These are phyloP conservation scores for Eucalyptus regnans DNA, from an alignment of 345 rosid genomes.

Conservation along the genomic window DNA sequence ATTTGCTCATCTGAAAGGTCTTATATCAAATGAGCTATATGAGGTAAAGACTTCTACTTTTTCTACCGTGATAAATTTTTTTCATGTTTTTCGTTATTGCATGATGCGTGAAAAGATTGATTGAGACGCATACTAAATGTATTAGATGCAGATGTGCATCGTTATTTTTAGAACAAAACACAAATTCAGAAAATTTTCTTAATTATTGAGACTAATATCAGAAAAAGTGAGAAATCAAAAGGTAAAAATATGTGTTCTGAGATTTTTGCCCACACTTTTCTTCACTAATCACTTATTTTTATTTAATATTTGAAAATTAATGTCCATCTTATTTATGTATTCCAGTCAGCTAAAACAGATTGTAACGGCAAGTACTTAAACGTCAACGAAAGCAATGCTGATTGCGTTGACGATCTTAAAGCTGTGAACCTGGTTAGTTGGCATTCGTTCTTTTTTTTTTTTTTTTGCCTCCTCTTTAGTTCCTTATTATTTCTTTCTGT, in stretches of 20 bases:
- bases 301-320: not conserved
- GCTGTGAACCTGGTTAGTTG: not conserved
- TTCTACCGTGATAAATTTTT: accelerated
- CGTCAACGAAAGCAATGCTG: not conserved
- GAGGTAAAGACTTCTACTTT: not conserved
- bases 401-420: constrained; percentile 1
- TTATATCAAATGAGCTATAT: constrained; percentile 6
- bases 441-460: not conserved
- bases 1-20: constrained; percentile 3
- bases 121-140: not conserved
- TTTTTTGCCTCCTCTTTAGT: not conserved
- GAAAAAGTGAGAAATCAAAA: not conserved
- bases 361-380: constrained; percentile 2
- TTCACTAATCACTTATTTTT: not conserved
- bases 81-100: not conserved
- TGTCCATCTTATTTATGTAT: not conserved
- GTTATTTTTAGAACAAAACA: not conserved
- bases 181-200: not conserved
- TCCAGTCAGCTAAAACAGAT: not conserved
- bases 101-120: not conserved
- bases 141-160: not conserved
- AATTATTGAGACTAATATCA: not conserved
- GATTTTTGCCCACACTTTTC: not conserved
- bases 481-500: not conserved
- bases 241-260: not conserved